phyloP scores from a whole-genome alignment of 257 asterid genomes.

The Apocynum venetum region DNA sequence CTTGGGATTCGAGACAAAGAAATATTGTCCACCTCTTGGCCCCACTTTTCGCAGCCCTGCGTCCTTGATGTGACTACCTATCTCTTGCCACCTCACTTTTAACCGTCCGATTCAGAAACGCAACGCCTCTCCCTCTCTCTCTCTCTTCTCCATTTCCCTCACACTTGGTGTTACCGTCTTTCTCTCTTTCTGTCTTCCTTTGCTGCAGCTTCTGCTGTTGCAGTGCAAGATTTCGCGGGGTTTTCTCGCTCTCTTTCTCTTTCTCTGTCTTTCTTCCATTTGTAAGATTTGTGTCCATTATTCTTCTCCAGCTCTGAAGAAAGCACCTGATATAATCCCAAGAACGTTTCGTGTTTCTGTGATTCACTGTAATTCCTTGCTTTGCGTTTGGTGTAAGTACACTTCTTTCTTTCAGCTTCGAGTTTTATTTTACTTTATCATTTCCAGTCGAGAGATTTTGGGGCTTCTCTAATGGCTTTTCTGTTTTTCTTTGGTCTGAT shows the following conservation, averaged over 20 bases:
- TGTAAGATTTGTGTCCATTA: slow-evolving; percentile 11
- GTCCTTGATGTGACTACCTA: slow-evolving; percentile 19
- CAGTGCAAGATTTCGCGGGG: slow-evolving; percentile 48
- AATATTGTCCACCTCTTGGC: slow-evolving; percentile 20
- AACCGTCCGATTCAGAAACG: slow-evolving; percentile 40
- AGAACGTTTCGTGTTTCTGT: slow-evolving; percentile 44
- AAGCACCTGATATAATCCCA: slow-evolving; percentile 32
- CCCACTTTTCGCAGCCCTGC: slow-evolving; percentile 15
- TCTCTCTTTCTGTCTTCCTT: slow-evolving; percentile 20
- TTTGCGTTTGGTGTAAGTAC: slow-evolving; percentile 60
- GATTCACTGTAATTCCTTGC: slow-evolving; percentile 53
- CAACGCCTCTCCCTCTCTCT: slow-evolving; percentile 20
- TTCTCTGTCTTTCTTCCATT: slow-evolving; percentile 7
- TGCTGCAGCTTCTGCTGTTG: background rate
- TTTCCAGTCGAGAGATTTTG: background rate
- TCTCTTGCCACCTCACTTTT: slow-evolving; percentile 23
- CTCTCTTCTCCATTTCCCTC: background rate
- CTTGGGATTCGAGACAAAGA: slow-evolving; percentile 34
- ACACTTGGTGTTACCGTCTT: background rate
- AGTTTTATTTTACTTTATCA: background rate
- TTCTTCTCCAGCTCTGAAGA: slow-evolving; percentile 40
- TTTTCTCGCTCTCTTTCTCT: slow-evolving; percentile 31
- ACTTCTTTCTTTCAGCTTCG: slow-evolving; percentile 15
- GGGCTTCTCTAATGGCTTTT: background rate
- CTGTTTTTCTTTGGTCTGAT: background rate